Evolutionary conservation across 2,329 filamentous ascomycete species (phyloP), one percentile per base, ranked within the genome.

Genomic region (Arachnomyces sp.): DNA sequence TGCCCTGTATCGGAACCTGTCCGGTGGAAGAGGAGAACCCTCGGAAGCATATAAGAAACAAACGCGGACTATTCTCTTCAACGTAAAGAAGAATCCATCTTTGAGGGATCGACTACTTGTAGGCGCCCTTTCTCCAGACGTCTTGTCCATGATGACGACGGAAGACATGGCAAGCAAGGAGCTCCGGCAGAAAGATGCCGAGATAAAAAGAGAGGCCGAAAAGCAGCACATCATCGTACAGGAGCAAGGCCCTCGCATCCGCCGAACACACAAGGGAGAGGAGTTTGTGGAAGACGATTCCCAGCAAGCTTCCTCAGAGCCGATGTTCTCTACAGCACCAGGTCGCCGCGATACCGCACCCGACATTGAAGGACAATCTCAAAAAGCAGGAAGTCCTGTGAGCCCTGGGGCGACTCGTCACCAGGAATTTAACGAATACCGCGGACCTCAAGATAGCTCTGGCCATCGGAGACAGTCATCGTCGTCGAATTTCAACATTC

Each of bases 161-260:
- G 84, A 92, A 56, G 86, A 95, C 55, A 85, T 98, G 72, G 88
- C 88, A 2, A 94, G 85, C 42, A 84, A 93, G 49, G 89, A 96
- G 59, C 74, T 89, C 55, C 87, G 94, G 41, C 70, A 72, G 46
- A 70, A 67, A 50, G 72, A 77, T 42, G 68, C 70, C 20, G 70
- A 74, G 46, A 72, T 78, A 44, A 71, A 73, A 50, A 63, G 68
- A 11, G 70, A 73, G 40, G 66, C 80, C 31, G 77, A 81, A 54
- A 64, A 67, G 31, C 73, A 77, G 45, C 84, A 90, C 34, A 89
- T 92, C 34, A 74, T 94, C 28, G 80, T 90, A 44, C 77, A 86
- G 11, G 77, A 84, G 14, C 74, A 77, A 36, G 87, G 77, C 1
- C 84, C 89, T 3, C 79, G 88, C 2, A 81, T 95, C 42, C 77